phyloP scores from a whole-genome alignment of 2,329 filamentous ascomycete genomes.

The Rachicladosporium sp. region DNA sequence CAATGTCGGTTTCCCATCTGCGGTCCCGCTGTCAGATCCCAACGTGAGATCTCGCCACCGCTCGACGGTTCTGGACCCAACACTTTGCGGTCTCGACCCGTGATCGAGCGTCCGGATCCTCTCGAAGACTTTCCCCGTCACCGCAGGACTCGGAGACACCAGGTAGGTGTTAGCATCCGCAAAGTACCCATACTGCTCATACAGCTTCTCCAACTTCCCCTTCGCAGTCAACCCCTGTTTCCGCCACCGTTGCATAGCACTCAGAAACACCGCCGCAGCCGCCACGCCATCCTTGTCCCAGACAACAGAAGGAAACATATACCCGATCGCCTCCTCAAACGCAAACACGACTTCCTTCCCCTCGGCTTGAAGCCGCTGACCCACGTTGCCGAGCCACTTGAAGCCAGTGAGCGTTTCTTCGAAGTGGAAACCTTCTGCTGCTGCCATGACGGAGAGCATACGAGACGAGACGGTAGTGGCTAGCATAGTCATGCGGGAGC shows the following conservation, averaged over 20 bases:
- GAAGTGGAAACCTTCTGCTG: constrained; percentile 43
- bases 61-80: constrained; percentile 41
- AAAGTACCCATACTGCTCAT: constrained; percentile 46
- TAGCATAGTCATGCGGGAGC: constrained; percentile 40
- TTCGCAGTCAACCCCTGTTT: constrained; percentile 43
- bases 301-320: constrained; percentile 51
- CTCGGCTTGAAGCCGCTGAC: constrained; percentile 36
- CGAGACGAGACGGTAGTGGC: constrained; percentile 52
- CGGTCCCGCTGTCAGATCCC: constrained; percentile 45
- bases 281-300: constrained; percentile 55
- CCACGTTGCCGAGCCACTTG: constrained; percentile 55
- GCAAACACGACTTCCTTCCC: constrained; percentile 45
- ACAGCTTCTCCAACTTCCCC: constrained; percentile 44
- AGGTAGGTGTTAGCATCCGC: constrained; percentile 54
- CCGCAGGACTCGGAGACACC: constrained; percentile 41
- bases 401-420: constrained; percentile 53
- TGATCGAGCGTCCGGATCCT: constrained; percentile 34
- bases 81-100: constrained; percentile 12
- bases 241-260: constrained; percentile 41
- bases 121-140: constrained; percentile 43
- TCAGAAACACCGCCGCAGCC: constrained; percentile 47
- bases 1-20: constrained; percentile 40
- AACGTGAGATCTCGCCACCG: constrained; percentile 52
- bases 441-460: constrained; percentile 48
- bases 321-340: constrained; percentile 55